These are phyloP conservation scores for Auriculariales sp. DNA, from an alignment of 768 basidiomycete genomes.

Conservation along the genomic window DNA sequence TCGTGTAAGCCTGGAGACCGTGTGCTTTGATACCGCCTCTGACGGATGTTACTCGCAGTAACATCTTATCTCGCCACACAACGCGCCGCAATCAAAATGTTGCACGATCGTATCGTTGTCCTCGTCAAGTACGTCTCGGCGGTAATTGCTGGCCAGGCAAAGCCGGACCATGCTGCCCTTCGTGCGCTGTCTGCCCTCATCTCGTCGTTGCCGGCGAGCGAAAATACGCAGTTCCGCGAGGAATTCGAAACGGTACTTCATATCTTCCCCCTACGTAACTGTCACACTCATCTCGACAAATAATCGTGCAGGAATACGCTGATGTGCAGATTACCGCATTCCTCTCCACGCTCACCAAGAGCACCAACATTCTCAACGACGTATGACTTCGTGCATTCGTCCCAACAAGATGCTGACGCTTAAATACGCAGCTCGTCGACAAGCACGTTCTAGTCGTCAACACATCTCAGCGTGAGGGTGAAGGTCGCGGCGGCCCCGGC, in stretches of 20 bases:
- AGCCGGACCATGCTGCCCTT: conserved; percentile 64
- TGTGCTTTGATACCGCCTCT: neutral
- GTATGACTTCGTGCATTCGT: conserved; percentile 31
- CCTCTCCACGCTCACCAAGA: conserved; percentile 78
- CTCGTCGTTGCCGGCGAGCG: conserved; percentile 76
- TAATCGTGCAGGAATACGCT: conserved; percentile 73
- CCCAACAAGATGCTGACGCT: conserved; percentile 8
- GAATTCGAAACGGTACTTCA: conserved; percentile 69
- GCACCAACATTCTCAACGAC: conserved; percentile 75
- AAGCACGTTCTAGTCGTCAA: conserved; percentile 54
- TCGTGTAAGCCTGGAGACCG: conserved; percentile 47
- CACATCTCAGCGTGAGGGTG: conserved; percentile 35
- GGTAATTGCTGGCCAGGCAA: conserved; percentile 59
- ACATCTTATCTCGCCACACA: conserved; percentile 84
- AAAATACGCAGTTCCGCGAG: conserved; percentile 66
- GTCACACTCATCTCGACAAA: neutral
- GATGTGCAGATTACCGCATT: conserved; percentile 90
- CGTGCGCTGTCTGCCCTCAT: conserved; percentile 77
- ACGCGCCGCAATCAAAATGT: conserved; percentile 90
- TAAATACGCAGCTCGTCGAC: conserved; percentile 46
- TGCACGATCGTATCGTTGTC: conserved; percentile 77
- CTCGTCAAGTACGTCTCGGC: conserved; percentile 77
- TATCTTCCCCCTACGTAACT: conserved; percentile 1
- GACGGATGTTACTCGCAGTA: conserved; percentile 40
- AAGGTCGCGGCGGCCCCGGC: conserved; percentile 22